phyloP scores from a whole-genome alignment of 2,329 filamentous ascomycete species.

The Cordyceps farinosa region DNA sequence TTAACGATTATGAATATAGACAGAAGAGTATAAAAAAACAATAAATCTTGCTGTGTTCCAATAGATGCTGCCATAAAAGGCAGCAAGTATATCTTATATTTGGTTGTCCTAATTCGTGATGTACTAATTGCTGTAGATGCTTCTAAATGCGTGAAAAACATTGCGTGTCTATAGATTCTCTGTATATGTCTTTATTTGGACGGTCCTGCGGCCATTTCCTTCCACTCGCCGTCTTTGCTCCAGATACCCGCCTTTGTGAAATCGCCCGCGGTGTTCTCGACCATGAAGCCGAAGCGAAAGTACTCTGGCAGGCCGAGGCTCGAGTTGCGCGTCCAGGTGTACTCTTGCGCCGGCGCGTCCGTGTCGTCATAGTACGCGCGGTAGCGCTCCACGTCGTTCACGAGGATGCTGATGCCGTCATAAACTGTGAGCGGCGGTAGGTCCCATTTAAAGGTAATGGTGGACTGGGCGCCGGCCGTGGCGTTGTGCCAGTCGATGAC shows the following conservation, averaged over 20 bases:
- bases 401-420: conserved; percentile 74
- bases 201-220: conserved; percentile 60
- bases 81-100: neutral
- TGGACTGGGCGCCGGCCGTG: conserved; percentile 44
- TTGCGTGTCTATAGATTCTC: neutral
- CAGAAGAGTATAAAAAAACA: neutral
- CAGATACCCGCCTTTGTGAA: conserved; percentile 75
- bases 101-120: neutral
- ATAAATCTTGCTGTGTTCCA: too few species aligned
- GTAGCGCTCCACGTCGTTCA: conserved; percentile 83
- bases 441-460: conserved; percentile 60
- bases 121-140: neutral
- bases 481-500: conserved; percentile 42
- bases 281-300: conserved; percentile 73
- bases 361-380: conserved; percentile 64
- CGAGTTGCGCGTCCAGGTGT: conserved; percentile 57
- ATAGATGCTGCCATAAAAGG: neutral
- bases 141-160: neutral
- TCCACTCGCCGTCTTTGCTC: conserved; percentile 62
- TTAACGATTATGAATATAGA: neutral
- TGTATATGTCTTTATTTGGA: conserved; percentile 33
- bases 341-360: conserved; percentile 40
- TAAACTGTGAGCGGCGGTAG: conserved; percentile 47
- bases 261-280: conserved; percentile 61
- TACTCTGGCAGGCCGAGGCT: conserved; percentile 58